These are phyloP conservation scores for Marasmius tenuissimus DNA, from an alignment of 1,284 basidiomycete species.

Conservation along the genomic window DNA sequence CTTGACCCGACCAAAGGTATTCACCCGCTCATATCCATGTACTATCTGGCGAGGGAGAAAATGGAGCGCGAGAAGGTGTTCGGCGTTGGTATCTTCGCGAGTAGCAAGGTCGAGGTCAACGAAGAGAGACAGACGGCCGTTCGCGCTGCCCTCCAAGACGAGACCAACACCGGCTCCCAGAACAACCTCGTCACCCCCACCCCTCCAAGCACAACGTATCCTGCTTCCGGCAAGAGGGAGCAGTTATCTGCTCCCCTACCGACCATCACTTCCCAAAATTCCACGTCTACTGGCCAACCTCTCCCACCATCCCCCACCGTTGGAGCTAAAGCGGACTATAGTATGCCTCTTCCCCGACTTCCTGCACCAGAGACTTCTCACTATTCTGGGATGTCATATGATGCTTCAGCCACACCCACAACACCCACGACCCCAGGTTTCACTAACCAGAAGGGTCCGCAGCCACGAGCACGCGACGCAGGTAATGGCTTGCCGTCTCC, in stretches of 20 bases:
- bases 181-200: background rate
- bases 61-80: slow-evolving; percentile 92
- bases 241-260: slow-evolving; percentile 7
- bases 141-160: background rate
- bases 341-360: slow-evolving; percentile 78
- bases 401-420: slow-evolving; percentile 44
- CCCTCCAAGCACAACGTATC: background rate
- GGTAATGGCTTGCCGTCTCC: slow-evolving; percentile 31
- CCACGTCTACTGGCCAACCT: slow-evolving; percentile 10
- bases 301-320: slow-evolving; percentile 15
- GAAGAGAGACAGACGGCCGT: background rate
- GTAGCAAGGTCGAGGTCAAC: slow-evolving; percentile 43
- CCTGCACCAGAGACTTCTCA: slow-evolving; percentile 80
- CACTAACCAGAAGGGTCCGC: slow-evolving; percentile 33
- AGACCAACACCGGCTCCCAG: background rate
- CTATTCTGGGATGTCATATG: slow-evolving; percentile 77
- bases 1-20: slow-evolving; percentile 89
- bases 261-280: background rate
- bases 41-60: slow-evolving; percentile 94
- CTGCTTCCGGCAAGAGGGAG: background rate
- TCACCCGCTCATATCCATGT: slow-evolving; percentile 95
- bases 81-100: slow-evolving; percentile 92
- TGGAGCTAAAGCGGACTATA: slow-evolving; percentile 67
- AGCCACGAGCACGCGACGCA: slow-evolving; percentile 62
- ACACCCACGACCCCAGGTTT: slow-evolving; percentile 55